Evolutionary conservation across 208 protist genomes (phyloP).

Genomic region (Plasmodiophora brassicae): DNA sequence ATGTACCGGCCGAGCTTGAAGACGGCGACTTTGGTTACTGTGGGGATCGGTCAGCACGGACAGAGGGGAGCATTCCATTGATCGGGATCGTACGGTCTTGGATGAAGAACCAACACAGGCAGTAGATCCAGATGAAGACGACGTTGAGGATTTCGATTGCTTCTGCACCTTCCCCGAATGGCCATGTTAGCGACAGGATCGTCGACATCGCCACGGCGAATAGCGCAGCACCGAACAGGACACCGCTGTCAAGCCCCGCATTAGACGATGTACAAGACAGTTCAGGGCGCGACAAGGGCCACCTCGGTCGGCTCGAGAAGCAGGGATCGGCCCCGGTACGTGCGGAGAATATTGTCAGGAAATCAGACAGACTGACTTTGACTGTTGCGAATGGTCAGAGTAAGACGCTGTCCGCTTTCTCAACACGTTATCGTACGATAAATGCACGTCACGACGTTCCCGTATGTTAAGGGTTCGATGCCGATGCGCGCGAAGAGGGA

Average conservation of each 20-base stretch:
- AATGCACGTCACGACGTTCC: too few relatives aligned
- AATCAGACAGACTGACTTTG: slow-evolving; percentile 21
- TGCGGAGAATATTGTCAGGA: slow-evolving; percentile 19
- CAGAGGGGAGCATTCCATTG: too few relatives aligned
- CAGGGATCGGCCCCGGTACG: background rate
- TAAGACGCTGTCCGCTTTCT: too few relatives aligned
- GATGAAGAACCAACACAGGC: background rate
- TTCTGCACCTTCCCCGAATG: background rate
- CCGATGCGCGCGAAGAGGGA: too few relatives aligned
- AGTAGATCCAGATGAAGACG: slow-evolving; percentile 29
- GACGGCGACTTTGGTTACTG: too few relatives aligned
- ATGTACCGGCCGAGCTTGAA: too few relatives aligned
- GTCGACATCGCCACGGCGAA: background rate
- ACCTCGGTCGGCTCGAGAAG: background rate
- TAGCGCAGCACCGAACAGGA: background rate
- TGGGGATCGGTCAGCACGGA: too few relatives aligned
- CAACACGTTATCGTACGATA: too few relatives aligned
- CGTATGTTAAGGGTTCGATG: too few relatives aligned
- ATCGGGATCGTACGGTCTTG: too few relatives aligned
- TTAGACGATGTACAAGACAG: background rate
- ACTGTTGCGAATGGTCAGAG: background rate
- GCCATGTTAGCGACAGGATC: slow-evolving; percentile 5
- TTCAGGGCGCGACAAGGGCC: background rate
- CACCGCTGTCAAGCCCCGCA: background rate
- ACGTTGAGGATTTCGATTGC: background rate